Conservation (phyloP, 2,329 filamentous ascomycete genomes). For the Fusarium kyushuense region DNA sequence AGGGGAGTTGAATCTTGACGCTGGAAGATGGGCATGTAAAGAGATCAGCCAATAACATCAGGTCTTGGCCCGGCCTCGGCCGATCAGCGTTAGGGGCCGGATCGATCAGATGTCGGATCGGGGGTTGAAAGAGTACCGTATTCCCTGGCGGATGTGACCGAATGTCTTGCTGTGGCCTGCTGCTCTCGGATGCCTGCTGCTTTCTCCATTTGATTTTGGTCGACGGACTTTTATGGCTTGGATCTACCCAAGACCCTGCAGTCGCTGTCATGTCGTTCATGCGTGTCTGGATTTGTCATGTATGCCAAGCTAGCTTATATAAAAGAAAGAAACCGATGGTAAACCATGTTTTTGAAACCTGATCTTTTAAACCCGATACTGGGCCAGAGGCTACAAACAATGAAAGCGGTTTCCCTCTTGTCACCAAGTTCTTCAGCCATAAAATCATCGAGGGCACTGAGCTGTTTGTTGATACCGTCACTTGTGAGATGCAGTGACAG, state of each 20-base stretch:
- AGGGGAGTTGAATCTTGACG: constrained; percentile 19
- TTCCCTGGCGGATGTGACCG: constrained; percentile 1
- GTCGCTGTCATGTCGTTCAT: not conserved
- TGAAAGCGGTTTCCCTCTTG: not conserved
- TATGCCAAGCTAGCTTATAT: not conserved
- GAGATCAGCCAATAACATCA: constrained; percentile 26
- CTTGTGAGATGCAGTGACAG: constrained; percentile 5
- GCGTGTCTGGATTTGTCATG: not conserved
- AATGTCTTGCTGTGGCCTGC: constrained; percentile 1
- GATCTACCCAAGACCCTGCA: no score
- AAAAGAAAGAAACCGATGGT: not conserved
- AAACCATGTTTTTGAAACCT: not conserved
- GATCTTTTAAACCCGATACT: not conserved
- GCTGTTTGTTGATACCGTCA: constrained; percentile 6
- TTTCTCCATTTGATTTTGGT: not conserved
- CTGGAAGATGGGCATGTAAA: constrained; percentile 10
- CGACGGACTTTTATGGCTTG: not conserved
- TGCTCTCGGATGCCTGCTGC: constrained; percentile 3
- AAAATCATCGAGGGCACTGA: not conserved
- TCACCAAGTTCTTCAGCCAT: not conserved
- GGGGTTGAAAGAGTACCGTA: not conserved
- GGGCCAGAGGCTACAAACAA: not conserved
- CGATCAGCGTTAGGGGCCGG: constrained; percentile 20
- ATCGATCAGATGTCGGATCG: constrained; percentile 14
- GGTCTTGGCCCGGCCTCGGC: constrained; percentile 27